Base-by-base conservation (phyloP, 2,329 filamentous ascomycete genomes). In the Thermomyces lanuginosus region DNA sequence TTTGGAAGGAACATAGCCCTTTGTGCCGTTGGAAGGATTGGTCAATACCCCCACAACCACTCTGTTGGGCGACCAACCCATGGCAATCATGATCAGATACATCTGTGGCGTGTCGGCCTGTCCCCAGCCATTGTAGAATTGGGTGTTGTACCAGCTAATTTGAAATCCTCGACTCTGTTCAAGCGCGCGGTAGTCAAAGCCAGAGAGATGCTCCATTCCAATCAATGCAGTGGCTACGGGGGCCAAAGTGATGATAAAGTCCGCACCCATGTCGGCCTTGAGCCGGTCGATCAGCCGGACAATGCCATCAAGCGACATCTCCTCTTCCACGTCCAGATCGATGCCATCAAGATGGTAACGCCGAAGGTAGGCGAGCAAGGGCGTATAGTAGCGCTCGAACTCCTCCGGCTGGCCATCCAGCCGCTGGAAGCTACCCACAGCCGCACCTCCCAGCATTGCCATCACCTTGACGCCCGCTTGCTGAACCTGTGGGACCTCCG, bases 71-170 rank as follows among this genome's bases (percentile, higher is more conserved):
- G 67, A 60, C 74, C 79, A 92, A 6, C 82, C 82, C 33, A 52
- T 49, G 7, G 48, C 34, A 12, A 60, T 41, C 22, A 60, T 56
- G 24, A 46, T 39, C 12, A 51, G 52, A 35, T 60, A 61, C 37
- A 56, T 51, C 8, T 44, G 45, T 1, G 54, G 48, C 30, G 63
- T 61, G 15, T 62, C 56, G 1, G 72, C 69, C 25, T 72, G 70
- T 6, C 81, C 81, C 74, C 81, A 93, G 2, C 82, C 82, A 45
- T 79, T 89, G 61, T 93, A 93, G 53, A 92, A 92, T 46, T 93
- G 84, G 4, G 76, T 65, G 46, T 92, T 92, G 51, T 92, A 92
- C 71, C 82, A 93, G 2, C 65, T 63, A 15, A 92, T 77, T 22
- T 75, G 64, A 9, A 51, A 52, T 1, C 75, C 74, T 4, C 69